Conservation (phyloP, 108 stramenopile species). For the Stephanodiscus triporus region DNA sequence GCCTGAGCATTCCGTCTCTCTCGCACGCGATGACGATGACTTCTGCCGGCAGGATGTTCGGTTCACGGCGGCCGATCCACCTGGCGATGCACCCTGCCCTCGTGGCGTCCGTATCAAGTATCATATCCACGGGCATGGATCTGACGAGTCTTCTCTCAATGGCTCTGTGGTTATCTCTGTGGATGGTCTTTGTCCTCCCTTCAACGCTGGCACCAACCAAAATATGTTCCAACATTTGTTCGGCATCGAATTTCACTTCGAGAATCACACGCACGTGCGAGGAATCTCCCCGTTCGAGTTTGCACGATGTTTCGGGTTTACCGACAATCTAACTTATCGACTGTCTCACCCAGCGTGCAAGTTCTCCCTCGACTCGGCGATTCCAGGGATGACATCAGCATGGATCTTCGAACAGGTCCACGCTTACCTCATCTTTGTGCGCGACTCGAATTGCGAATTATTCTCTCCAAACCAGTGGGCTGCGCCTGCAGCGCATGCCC, state of each 20-base stretch:
- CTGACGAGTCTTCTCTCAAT: too few relatives aligned
- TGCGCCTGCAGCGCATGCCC: not conserved
- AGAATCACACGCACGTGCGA: not conserved
- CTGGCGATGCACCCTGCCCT: too few relatives aligned
- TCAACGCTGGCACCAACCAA: not conserved
- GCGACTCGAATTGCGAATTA: conserved; percentile 7
- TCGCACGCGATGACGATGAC: too few relatives aligned
- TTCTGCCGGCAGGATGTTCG: too few relatives aligned
- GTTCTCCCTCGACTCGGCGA: not conserved
- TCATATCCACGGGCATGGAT: too few relatives aligned
- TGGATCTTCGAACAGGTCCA: conserved; percentile 2
- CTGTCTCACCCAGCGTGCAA: not conserved
- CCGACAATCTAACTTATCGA: not conserved
- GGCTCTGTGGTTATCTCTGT: conserved; percentile 5
- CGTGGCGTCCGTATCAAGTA: too few relatives aligned
- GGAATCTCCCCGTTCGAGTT: too few relatives aligned
- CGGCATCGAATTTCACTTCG: conserved; percentile 2
- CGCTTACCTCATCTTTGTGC: not conserved
- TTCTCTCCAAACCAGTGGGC: not conserved
- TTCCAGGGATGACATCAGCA: conserved; percentile 11
- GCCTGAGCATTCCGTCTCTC: too few relatives aligned
- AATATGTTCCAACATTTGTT: conserved; percentile 8
- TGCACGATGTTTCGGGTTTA: conserved; percentile 9
- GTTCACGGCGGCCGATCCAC: too few relatives aligned
- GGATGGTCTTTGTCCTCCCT: conserved; percentile 3